Evolutionary conservation across 163 green algal genomes (phyloP).

Genomic region (Prototheca wickerhamii): DNA sequence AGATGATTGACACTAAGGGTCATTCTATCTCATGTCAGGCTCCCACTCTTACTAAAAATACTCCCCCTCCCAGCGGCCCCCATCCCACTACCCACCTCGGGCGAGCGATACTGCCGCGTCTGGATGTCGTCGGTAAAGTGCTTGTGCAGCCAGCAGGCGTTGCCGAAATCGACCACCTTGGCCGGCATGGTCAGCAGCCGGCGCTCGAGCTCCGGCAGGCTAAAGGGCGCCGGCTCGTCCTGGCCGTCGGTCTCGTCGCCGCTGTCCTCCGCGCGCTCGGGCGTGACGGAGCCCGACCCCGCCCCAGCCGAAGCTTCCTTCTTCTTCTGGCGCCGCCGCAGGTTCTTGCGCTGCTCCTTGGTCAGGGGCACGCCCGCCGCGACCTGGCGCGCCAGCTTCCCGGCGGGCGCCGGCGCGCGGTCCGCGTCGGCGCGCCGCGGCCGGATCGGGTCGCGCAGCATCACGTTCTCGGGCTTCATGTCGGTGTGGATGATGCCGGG

Average conservation of each 20-base stretch:
- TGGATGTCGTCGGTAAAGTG: conserved; percentile 96
- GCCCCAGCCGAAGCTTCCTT: conserved; percentile 28
- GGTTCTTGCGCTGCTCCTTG: conserved; percentile 92
- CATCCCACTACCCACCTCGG: conserved; percentile 47
- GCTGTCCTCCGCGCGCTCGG: neutral
- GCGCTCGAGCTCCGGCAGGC: conserved; percentile 29
- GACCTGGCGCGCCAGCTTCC: conserved; percentile 15
- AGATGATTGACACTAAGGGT: too few relatives aligned
- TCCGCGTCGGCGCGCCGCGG: conserved; percentile 3
- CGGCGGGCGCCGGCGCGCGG: conserved; percentile 8
- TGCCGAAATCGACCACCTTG: conserved; percentile 98
- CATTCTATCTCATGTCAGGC: too few relatives aligned
- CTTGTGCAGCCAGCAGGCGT: conserved; percentile 97
- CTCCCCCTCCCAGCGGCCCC: neutral
- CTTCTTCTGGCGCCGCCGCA: conserved; percentile 77
- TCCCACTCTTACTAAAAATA: too few relatives aligned
- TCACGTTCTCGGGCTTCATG: conserved; percentile 99
- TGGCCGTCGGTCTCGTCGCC: conserved; percentile 8
- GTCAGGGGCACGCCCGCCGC: conserved; percentile 45
- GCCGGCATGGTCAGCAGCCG: conserved; percentile 47
- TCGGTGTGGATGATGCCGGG: conserved; percentile 68
- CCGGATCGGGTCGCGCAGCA: conserved; percentile 60
- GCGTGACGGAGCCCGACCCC: conserved; percentile 2
- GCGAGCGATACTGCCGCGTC: conserved; percentile 91
- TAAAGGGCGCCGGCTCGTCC: conserved; percentile 1